These are phyloP conservation scores for Marchantia polymorpha DNA, from an alignment of 225 moss, liverwort and hornwort genomes.

Conservation along the genomic window DNA sequence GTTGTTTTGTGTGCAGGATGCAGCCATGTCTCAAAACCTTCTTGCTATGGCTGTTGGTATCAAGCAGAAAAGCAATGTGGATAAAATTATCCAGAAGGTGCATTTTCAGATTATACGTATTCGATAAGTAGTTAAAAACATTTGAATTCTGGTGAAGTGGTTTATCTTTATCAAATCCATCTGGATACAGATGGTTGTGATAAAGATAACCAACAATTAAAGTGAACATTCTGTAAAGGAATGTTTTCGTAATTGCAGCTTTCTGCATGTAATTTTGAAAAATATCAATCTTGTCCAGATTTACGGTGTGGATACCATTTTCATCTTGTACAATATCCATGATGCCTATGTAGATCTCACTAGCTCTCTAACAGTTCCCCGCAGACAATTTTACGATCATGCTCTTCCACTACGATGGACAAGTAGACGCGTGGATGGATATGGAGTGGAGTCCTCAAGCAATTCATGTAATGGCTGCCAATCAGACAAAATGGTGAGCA, in stretches of 20 bases:
- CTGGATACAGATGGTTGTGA: background rate
- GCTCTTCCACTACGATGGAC: conserved; percentile 64
- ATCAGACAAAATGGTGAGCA: conserved; percentile 58
- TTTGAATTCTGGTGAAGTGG: too few relatives aligned
- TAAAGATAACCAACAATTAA: too few relatives aligned
- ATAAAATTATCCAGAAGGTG: conserved; percentile 76
- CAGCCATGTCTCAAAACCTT: conserved; percentile 48
- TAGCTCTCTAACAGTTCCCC: conserved; percentile 43
- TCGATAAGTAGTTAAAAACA: too few relatives aligned
- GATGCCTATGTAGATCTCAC: background rate
- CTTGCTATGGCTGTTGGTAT: conserved; percentile 86
- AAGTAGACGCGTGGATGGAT: conserved; percentile 54
- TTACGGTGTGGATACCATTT: background rate
- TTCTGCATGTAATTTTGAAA: background rate
- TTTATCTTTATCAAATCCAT: too few relatives aligned
- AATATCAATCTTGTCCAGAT: background rate
- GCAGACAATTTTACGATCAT: conserved; percentile 53
- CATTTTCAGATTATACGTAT: too few relatives aligned
- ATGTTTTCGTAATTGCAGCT: too few relatives aligned
- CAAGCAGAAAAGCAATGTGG: conserved; percentile 67
- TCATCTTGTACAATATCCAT: background rate
- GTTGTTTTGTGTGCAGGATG: conserved; percentile 31
- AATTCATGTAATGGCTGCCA: conserved; percentile 52
- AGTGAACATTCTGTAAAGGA: too few relatives aligned
- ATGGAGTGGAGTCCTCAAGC: conserved; percentile 42